Conservation (phyloP, 2,329 filamentous ascomycete genomes). For the Alternaria atra region DNA sequence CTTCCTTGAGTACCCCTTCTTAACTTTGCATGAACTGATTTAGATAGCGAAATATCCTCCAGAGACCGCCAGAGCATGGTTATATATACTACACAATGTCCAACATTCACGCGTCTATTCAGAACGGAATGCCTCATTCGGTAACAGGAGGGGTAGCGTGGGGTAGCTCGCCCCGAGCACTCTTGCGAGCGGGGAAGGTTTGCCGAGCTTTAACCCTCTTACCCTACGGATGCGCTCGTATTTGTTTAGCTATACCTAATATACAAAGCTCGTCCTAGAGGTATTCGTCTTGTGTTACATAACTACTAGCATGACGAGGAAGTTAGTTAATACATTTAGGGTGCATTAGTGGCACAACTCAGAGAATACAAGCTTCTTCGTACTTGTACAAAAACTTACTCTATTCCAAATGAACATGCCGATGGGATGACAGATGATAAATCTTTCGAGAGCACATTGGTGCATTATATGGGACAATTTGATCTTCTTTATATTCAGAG, state of each 20-base stretch:
- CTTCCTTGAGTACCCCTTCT: not conserved
- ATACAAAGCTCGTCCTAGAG: not conserved
- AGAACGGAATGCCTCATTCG: conserved; percentile 24
- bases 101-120: conserved; percentile 6
- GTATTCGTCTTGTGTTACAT: not conserved
- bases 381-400: too few relatives aligned
- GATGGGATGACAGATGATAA: too few relatives aligned
- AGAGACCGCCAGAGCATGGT: not conserved
- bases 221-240: not conserved
- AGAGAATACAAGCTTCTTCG: not conserved
- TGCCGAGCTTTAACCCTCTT: conserved; percentile 4
- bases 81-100: conserved; percentile 3
- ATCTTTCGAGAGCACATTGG: not conserved
- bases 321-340: not conserved
- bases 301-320: not conserved
- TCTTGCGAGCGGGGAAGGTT: not conserved
- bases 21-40: not conserved
- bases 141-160: conserved; percentile 28
- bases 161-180: conserved; percentile 22
- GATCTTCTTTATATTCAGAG: not conserved
- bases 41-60: not conserved
- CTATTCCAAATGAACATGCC: not conserved
- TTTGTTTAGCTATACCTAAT: not conserved
- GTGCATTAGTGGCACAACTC: not conserved
- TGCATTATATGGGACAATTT: not conserved